Percentiles rank a stretch among this genome's conserved stretches.
Evolutionary conservation across 2,329 filamentous ascomycete species (phyloP).

Genomic region (Aspergillus sp.): DNA sequence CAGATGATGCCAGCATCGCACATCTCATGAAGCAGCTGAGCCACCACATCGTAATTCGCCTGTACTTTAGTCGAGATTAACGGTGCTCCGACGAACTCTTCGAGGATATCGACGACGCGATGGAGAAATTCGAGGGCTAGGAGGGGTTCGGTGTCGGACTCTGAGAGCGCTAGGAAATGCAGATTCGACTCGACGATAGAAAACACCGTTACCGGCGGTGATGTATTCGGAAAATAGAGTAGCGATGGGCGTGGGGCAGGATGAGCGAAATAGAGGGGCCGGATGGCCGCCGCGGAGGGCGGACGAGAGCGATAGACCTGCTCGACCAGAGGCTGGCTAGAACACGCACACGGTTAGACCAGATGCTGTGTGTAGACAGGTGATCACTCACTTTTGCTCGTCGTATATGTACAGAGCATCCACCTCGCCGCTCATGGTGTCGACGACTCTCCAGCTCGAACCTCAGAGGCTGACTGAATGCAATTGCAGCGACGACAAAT

Average conservation of each 20-base stretch:
- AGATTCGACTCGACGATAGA: conserved; percentile 84
- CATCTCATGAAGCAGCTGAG: conserved; percentile 92
- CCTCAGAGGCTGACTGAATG: conserved; percentile 16
- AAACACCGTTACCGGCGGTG: conserved; percentile 84
- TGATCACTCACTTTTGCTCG: conserved; percentile 74
- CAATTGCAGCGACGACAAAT: not conserved
- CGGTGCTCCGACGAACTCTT: conserved; percentile 90
- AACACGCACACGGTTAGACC: conserved; percentile 20
- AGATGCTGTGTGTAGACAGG: not conserved
- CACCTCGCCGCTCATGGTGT: conserved; percentile 78
- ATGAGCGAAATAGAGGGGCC: conserved; percentile 85
- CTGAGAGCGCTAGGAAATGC: conserved; percentile 80
- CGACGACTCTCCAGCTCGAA: conserved; percentile 23
- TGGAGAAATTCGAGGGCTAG: conserved; percentile 93
- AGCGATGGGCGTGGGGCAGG: conserved; percentile 78
- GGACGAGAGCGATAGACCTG: conserved; percentile 85
- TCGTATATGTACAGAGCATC: conserved; percentile 97
- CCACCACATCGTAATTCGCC: conserved; percentile 86
- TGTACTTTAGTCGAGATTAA: conserved; percentile 85
- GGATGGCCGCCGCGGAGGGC: conserved; percentile 70
- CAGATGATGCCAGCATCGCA: conserved; percentile 88
- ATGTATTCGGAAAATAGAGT: conserved; percentile 78
- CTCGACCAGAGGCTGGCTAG: conserved; percentile 80
- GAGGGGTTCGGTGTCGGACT: conserved; percentile 82
- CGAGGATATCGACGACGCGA: conserved; percentile 84